phyloP scores from a whole-genome alignment of 306 rosid species.

The Amphicarpaea edgeworthii region DNA sequence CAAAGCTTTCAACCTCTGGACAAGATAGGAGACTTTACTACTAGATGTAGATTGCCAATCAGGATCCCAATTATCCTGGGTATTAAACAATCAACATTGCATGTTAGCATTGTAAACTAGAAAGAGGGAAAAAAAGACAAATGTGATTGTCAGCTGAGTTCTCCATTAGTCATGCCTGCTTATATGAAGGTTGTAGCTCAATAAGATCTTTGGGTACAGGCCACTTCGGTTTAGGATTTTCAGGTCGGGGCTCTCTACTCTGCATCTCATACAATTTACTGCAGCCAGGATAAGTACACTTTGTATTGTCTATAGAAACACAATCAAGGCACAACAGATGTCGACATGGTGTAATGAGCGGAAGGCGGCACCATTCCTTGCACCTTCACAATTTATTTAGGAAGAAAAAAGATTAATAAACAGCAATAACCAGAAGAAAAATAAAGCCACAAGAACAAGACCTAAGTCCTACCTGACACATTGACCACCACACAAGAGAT shows the following conservation, averaged over 20 bases:
- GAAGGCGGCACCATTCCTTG: conserved; percentile 96
- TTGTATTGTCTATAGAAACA: conserved; percentile 80
- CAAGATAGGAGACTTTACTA: conserved; percentile 86
- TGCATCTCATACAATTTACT: conserved; percentile 86
- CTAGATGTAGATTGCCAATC: conserved; percentile 99
- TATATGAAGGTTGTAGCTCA: conserved; percentile 96
- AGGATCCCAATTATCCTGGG: conserved; percentile 97
- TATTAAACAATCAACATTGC: conserved; percentile 43
- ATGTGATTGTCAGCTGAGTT: conserved; percentile 36
- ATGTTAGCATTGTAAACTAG: conserved; percentile 20
- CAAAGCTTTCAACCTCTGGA: conserved; percentile 75
- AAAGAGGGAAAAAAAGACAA: not conserved
- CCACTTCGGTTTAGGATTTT: conserved; percentile 97
- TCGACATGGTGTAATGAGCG: conserved; percentile 89
- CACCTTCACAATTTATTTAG: conserved; percentile 61
- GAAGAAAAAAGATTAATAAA: conserved; percentile 35
- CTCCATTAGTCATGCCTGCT: conserved; percentile 70
- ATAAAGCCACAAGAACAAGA: conserved; percentile 39
- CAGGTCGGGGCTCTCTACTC: conserved; percentile 78
- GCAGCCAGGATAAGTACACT: conserved; percentile 91
- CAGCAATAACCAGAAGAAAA: conserved; percentile 10
- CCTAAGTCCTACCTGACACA: conserved; percentile 74
- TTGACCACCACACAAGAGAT: conserved; percentile 74
- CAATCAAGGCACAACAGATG: conserved; percentile 94
- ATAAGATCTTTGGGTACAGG: conserved; percentile 97